Evolutionary conservation across 1,284 basidiomycete genomes (phyloP).

Genomic region (Moniliophthora roreri): DNA sequence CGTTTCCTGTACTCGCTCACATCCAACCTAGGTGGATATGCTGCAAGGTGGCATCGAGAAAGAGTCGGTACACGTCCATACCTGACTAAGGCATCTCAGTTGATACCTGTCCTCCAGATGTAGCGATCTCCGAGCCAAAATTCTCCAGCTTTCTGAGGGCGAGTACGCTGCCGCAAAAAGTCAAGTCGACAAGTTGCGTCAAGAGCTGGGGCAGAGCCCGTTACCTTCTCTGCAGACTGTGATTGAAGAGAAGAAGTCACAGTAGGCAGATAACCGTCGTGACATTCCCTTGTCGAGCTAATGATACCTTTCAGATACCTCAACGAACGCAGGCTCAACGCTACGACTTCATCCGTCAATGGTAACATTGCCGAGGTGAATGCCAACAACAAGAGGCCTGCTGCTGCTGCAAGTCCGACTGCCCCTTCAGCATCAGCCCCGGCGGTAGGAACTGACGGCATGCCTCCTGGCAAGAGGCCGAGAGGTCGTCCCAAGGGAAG

Average conservation of each 20-base stretch:
- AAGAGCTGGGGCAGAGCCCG: constrained; percentile 71
- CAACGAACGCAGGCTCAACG: constrained; percentile 41
- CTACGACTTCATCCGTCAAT: constrained; percentile 25
- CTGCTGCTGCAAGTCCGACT: neutral
- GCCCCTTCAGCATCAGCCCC: neutral
- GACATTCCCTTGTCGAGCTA: constrained; percentile 5
- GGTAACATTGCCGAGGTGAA: constrained; percentile 13
- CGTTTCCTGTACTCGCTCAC: neutral
- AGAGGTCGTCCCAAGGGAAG: constrained; percentile 49
- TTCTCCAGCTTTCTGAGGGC: constrained; percentile 64
- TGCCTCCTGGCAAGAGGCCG: constrained; percentile 39
- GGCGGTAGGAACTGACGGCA: constrained; percentile 19
- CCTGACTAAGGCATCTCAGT: neutral
- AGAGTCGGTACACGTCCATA: constrained; percentile 48
- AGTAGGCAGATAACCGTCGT: constrained; percentile 41
- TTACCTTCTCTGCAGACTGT: constrained; percentile 68
- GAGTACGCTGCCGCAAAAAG: constrained; percentile 71
- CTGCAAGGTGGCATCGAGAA: constrained; percentile 45
- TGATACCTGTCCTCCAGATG: constrained; percentile 39
- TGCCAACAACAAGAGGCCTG: constrained; percentile 7
- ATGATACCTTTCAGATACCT: constrained; percentile 35
- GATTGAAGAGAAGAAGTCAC: constrained; percentile 69
- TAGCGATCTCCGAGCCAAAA: constrained; percentile 60
- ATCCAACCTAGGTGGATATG: constrained; percentile 31
- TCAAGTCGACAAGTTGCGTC: constrained; percentile 71